Conservation (phyloP, 75 land plant species). For the Pinus taeda region DNA sequence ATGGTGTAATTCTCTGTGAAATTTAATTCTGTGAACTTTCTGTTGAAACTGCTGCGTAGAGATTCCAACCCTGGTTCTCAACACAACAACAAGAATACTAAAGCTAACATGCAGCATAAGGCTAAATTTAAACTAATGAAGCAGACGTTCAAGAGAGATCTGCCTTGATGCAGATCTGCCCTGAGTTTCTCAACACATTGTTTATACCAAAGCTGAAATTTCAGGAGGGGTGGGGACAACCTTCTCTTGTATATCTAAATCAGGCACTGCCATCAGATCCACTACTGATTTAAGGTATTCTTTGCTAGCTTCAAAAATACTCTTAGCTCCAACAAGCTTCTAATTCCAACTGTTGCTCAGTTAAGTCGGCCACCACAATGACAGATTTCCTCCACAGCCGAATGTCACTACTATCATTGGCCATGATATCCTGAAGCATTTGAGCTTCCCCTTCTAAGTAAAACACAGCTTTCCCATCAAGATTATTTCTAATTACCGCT, state of each 20-base stretch:
- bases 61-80: neutral
- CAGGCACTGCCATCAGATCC: conserved; percentile 46
- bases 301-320: conserved; percentile 22
- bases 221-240: conserved; percentile 17
- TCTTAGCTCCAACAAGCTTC: conserved; percentile 9
- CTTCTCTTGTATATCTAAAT: conserved; percentile 96
- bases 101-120: neutral
- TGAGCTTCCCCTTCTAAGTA: conserved; percentile 53
- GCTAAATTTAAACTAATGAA: neutral
- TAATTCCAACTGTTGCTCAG: conserved; percentile 41
- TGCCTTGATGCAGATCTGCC: neutral
- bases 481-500: conserved; percentile 75
- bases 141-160: neutral
- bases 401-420: conserved; percentile 52
- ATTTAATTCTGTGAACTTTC: too few relatives aligned
- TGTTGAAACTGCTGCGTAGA: too few relatives aligned
- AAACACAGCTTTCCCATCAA: conserved; percentile 63
- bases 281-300: conserved; percentile 75
- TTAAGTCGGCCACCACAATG: conserved; percentile 72
- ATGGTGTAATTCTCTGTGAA: too few relatives aligned
- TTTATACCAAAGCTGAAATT: neutral
- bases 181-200: neutral
- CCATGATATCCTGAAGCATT: conserved; percentile 77
- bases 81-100: neutral
- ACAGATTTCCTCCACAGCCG: conserved; percentile 69